These are phyloP conservation scores for Rhododendron mucronatum DNA, from an alignment of 148 eudicot genomes.

Conservation along the genomic window DNA sequence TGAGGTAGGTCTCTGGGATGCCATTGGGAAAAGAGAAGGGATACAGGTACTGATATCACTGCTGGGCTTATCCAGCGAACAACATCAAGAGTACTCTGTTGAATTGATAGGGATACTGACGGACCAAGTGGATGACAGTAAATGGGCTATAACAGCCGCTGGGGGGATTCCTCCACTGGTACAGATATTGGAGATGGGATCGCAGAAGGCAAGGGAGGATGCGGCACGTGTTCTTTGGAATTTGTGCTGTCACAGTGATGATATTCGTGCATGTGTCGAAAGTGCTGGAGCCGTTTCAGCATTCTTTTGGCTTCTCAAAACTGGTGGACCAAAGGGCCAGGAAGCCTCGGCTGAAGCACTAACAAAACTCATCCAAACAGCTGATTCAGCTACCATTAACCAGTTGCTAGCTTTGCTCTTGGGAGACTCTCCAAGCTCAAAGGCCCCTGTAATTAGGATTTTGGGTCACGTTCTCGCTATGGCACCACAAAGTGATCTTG, in stretches of 20 bases:
- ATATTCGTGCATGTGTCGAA: constrained; percentile 75
- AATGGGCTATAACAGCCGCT: constrained; percentile 92
- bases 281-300: constrained; percentile 79
- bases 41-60: constrained; percentile 70
- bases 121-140: constrained; percentile 76
- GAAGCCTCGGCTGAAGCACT: constrained; percentile 68
- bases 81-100: constrained; percentile 79
- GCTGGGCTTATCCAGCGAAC: constrained; percentile 71
- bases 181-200: constrained; percentile 67
- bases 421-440: constrained; percentile 59
- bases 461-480: constrained; percentile 65
- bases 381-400: constrained; percentile 63
- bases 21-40: constrained; percentile 72
- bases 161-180: constrained; percentile 91
- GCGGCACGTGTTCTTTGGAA: constrained; percentile 60
- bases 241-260: constrained; percentile 78
- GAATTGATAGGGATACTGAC: constrained; percentile 55
- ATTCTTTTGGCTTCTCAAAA: constrained; percentile 69
- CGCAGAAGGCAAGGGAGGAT: constrained; percentile 69
- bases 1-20: constrained; percentile 60
- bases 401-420: constrained; percentile 72
- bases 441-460: constrained; percentile 51
- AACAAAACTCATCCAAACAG: constrained; percentile 45
- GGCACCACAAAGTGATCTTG: constrained; percentile 59
- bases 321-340: constrained; percentile 64